Evolutionary conservation across 1,284 basidiomycete genomes (phyloP).

Genomic region (Marasmius sp.): DNA sequence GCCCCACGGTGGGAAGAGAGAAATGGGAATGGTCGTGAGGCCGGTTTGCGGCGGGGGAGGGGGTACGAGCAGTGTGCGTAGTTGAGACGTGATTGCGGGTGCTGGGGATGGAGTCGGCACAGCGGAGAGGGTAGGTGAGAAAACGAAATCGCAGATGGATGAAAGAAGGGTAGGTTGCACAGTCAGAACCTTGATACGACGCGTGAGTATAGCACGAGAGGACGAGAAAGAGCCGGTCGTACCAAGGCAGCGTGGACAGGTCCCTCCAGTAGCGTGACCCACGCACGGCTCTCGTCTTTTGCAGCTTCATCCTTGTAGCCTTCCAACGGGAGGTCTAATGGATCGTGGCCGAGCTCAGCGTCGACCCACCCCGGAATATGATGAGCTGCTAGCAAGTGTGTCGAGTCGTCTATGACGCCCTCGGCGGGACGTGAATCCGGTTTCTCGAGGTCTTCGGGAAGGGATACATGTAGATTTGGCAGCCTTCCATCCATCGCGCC

Average conservation of each 20-base stretch:
- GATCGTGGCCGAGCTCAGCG: slow-evolving; percentile 37
- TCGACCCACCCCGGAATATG: slow-evolving; percentile 75
- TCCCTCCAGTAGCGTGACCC: slow-evolving; percentile 74
- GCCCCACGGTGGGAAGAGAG: slow-evolving; percentile 40
- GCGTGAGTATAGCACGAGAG: background rate
- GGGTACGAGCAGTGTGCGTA: slow-evolving; percentile 51
- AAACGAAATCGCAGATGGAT: slow-evolving; percentile 39
- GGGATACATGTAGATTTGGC: slow-evolving; percentile 60
- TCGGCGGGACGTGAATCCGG: slow-evolving; percentile 16
- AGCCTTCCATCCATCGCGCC: slow-evolving; percentile 67
- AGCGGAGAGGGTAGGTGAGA: background rate
- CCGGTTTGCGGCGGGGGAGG: slow-evolving; percentile 70
- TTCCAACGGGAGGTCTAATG: slow-evolving; percentile 50
- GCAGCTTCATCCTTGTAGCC: slow-evolving; percentile 61
- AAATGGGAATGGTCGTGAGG: slow-evolving; percentile 57
- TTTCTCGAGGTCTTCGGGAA: slow-evolving; percentile 12
- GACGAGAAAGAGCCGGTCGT: slow-evolving; percentile 24
- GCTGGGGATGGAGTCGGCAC: slow-evolving; percentile 22
- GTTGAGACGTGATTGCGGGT: slow-evolving; percentile 23
- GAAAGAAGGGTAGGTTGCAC: slow-evolving; percentile 40
- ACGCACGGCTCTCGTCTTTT: slow-evolving; percentile 74
- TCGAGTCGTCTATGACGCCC: slow-evolving; percentile 34
- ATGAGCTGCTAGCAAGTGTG: slow-evolving; percentile 58
- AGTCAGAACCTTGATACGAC: background rate
- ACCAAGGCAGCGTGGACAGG: slow-evolving; percentile 74